Conservation (phyloP, 352 stramenopile species). For the Phytophthora palmivora region DNA sequence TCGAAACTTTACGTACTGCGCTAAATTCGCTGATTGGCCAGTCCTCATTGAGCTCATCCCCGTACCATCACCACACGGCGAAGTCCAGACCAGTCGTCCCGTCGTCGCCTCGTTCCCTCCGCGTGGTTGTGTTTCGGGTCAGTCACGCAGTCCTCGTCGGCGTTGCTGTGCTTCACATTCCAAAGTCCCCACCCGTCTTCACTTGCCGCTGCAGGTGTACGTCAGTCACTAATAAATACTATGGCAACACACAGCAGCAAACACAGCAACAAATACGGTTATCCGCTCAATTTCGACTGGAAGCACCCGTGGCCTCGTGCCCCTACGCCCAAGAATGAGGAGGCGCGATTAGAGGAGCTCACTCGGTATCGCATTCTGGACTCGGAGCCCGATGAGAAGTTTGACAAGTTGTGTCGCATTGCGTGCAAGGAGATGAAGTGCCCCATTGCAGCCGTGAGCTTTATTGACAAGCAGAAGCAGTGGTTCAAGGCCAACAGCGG, state of each 20-base stretch:
- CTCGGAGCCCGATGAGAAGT: conserved; percentile 85
- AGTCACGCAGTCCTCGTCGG: conserved; percentile 2
- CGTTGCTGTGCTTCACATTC: conserved; percentile 21
- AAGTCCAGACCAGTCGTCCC: conserved; percentile 40
- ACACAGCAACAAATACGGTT: conserved; percentile 57
- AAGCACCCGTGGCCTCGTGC: conserved; percentile 85
- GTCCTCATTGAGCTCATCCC: conserved; percentile 2
- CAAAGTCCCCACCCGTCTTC: conserved; percentile 32
- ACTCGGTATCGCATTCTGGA: conserved; percentile 81
- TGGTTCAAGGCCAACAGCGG: conserved; percentile 90
- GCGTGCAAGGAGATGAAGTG: conserved; percentile 92
- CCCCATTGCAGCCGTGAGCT: conserved; percentile 85
- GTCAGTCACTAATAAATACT: conserved; percentile 3
- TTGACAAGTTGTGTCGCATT: conserved; percentile 89
- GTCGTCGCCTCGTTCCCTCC: conserved; percentile 27
- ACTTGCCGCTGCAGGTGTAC: conserved; percentile 1
- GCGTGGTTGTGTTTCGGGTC: conserved; percentile 26
- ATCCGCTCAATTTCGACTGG: conserved; percentile 86
- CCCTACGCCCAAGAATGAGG: conserved; percentile 74
- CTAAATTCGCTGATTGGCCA: conserved; percentile 26
- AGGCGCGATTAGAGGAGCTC: conserved; percentile 70
- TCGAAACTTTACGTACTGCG: neutral
- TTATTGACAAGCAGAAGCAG: conserved; percentile 89
- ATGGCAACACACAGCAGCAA: conserved; percentile 18
- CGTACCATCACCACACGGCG: conserved; percentile 14